Conservation (phyloP, 306 rosid species). For the Myrica gale region DNA sequence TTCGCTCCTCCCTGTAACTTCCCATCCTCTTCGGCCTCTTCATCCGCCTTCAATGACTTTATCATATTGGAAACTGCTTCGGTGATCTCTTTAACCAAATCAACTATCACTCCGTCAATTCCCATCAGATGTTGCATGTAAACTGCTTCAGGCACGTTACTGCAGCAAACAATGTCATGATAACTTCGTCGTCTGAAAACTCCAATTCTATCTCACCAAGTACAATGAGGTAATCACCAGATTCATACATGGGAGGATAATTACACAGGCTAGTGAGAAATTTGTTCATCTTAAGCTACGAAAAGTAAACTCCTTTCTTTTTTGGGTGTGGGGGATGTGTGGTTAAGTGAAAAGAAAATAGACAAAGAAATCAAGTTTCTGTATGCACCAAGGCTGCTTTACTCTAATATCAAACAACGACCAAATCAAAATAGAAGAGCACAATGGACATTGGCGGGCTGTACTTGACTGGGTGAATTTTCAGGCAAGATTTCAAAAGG, state of each 20-base stretch:
- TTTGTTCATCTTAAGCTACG: neutral
- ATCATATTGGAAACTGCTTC: conserved; percentile 59
- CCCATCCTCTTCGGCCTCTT: conserved; percentile 38
- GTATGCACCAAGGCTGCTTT: neutral
- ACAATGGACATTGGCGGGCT: neutral
- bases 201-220: neutral
- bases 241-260: neutral
- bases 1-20: conserved; percentile 41
- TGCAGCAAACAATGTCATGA: conserved; percentile 24
- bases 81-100: conserved; percentile 74
- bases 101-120: conserved; percentile 84
- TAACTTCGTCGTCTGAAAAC: neutral
- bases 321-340: no score
- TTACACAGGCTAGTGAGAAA: neutral
- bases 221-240: neutral
- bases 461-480: neutral
- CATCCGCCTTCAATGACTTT: conserved; percentile 40
- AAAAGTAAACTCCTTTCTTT: no score
- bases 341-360: neutral
- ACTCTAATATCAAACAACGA: neutral
- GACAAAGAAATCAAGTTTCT: neutral
- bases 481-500: neutral
- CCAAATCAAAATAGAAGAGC: neutral
- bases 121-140: conserved; percentile 93
- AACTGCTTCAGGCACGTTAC: conserved; percentile 88